Percentiles rank a stretch among this genome's conserved stretches.
Evolutionary conservation across 225 moss, liverwort and hornwort genomes (phyloP).

Genomic region (Polytrichum commune): DNA sequence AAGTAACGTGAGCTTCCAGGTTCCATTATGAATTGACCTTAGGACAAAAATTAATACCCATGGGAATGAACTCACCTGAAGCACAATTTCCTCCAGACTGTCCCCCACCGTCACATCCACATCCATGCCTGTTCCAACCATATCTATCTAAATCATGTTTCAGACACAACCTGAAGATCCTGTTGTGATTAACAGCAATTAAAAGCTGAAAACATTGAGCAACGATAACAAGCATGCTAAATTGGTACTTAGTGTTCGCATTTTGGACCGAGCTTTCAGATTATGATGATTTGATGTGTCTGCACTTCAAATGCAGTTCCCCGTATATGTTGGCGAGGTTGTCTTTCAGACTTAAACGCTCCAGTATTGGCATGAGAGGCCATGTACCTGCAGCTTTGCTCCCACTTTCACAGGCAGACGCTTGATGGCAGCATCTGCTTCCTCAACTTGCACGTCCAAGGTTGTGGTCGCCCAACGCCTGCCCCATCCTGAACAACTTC

Average conservation of each 20-base stretch:
- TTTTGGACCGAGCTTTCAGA: neutral
- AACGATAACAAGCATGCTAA: neutral
- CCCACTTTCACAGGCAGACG: conserved; percentile 52
- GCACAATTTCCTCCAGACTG: conserved; percentile 69
- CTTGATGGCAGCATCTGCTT: conserved; percentile 25
- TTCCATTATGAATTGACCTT: neutral
- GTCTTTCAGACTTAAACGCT: neutral
- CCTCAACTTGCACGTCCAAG: conserved; percentile 23
- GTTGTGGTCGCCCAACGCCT: conserved; percentile 29
- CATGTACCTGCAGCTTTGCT: conserved; percentile 47
- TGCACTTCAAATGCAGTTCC: too few relatives aligned
- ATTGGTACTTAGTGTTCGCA: neutral
- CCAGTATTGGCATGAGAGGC: neutral
- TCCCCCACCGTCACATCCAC: conserved; percentile 66
- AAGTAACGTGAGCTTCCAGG: too few relatives aligned
- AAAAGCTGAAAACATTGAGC: conserved; percentile 5
- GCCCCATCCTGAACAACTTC: conserved; percentile 18
- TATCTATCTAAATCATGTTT: conserved; percentile 59
- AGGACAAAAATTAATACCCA: neutral
- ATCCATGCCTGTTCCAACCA: conserved; percentile 48
- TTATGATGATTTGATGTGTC: neutral
- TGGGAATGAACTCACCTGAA: conserved; percentile 36
- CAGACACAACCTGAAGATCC: conserved; percentile 9
- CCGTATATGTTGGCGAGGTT: too few relatives aligned
- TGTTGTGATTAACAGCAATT: neutral